These are phyloP conservation scores for Clarireedia sp. DNA, from an alignment of 2,329 filamentous ascomycete genomes.

Conservation along the genomic window DNA sequence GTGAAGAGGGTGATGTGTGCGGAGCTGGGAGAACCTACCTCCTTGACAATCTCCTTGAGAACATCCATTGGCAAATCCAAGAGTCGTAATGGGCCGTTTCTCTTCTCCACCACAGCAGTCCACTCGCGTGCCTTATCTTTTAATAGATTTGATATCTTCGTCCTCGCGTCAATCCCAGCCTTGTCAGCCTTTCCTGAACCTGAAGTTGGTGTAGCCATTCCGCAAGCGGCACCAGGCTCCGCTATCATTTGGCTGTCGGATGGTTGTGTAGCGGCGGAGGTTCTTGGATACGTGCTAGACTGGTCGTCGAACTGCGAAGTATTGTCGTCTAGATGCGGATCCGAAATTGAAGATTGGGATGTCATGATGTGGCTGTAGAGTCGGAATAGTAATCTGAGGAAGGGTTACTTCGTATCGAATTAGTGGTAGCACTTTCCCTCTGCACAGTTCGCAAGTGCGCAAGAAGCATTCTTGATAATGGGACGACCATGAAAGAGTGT, in stretches of 20 bases:
- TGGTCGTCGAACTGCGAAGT: constrained; percentile 26
- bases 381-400: background rate
- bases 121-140: constrained; percentile 58
- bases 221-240: constrained; percentile 11
- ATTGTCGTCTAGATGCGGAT: constrained; percentile 23
- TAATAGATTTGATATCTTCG: constrained; percentile 35
- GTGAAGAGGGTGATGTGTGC: too few species aligned
- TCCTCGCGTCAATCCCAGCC: constrained; percentile 20
- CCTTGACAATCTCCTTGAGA: constrained; percentile 69
- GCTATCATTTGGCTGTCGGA: constrained; percentile 18
- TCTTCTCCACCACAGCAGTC: constrained; percentile 52
- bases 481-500: background rate
- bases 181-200: constrained; percentile 18
- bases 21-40: constrained; percentile 41
- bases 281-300: constrained; percentile 21
- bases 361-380: constrained; percentile 17
- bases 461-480: background rate
- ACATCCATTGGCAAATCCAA: constrained; percentile 73
- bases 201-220: constrained; percentile 10
- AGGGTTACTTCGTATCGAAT: constrained; percentile 8
- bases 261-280: constrained; percentile 23
- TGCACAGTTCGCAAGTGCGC: background rate
- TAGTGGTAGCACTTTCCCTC: constrained; percentile 18
- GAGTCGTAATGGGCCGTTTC: constrained; percentile 52
- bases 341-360: constrained; percentile 19